Evolutionary conservation across 2,329 filamentous ascomycete genomes (phyloP).

Genomic region (Fusarium euwallaceae): DNA sequence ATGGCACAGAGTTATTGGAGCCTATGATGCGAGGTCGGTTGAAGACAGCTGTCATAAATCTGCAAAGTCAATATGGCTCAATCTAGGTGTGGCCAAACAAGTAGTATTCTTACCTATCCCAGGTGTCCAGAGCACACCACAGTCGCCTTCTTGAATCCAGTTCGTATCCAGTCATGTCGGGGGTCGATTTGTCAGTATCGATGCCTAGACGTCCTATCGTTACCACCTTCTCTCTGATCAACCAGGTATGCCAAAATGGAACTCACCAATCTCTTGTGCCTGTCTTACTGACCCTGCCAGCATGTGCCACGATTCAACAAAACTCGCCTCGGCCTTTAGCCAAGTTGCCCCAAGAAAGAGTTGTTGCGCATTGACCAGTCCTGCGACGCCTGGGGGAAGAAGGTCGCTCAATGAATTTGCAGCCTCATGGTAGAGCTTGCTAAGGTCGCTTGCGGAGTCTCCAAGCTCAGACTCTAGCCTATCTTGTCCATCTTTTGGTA

Average conservation of each 20-base stretch:
- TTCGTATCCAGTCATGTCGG: not conserved
- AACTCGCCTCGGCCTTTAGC: not conserved
- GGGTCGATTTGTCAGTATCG: not conserved
- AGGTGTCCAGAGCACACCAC: not conserved
- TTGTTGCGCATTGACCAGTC: not conserved
- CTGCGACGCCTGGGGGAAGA: not conserved
- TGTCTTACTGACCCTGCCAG: not conserved
- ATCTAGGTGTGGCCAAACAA: not conserved
- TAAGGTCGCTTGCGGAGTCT: not conserved
- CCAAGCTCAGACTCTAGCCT: not conserved
- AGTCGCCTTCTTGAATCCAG: not conserved
- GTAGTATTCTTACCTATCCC: not conserved
- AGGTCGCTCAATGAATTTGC: not conserved
- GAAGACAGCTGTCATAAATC: not conserved
- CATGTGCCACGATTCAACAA: not conserved
- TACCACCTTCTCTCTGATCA: no score
- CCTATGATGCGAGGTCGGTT: not conserved
- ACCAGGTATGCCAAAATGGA: no score
- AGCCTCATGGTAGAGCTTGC: not conserved
- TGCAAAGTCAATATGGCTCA: not conserved
- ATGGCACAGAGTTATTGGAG: not conserved
- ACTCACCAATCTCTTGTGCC: not conserved
- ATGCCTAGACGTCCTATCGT: not conserved
- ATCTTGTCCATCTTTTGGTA: not conserved
- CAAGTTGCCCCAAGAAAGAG: not conserved